Conservation (phyloP, 2,329 filamentous ascomycete species). For the Penicillium sp. region DNA sequence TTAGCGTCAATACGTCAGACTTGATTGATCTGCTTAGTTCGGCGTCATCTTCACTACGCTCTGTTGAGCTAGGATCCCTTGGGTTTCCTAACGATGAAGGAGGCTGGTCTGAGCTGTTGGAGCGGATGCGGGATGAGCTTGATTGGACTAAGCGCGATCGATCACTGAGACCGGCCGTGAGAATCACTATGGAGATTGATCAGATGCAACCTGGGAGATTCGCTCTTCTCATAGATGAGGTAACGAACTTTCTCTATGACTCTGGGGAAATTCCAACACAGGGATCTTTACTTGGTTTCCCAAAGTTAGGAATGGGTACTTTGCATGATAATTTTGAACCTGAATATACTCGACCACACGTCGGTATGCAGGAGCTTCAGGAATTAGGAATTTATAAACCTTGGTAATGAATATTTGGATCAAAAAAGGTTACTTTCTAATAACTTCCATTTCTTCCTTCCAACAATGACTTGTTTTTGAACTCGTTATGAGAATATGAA, state of each 20-base stretch:
- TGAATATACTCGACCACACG: constrained; percentile 11
- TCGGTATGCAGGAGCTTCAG: constrained; percentile 3
- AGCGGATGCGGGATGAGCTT: constrained; percentile 9
- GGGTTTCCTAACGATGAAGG: constrained; percentile 3
- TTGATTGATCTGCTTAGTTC: neutral
- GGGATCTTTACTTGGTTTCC: neutral
- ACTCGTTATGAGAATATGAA: too few relatives aligned
- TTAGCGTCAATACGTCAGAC: constrained; percentile 4
- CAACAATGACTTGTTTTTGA: too few relatives aligned
- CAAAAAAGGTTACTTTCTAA: too few relatives aligned
- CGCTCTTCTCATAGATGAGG: constrained; percentile 6
- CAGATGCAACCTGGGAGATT: constrained; percentile 3
- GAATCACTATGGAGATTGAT: constrained; percentile 1
- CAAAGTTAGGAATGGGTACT: constrained; percentile 6
- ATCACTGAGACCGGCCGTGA: constrained; percentile 8
- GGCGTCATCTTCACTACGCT: too few relatives aligned
- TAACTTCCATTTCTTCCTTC: too few relatives aligned
- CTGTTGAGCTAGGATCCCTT: neutral
- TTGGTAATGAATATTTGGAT: too few relatives aligned
- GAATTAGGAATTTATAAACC: constrained; percentile 7
- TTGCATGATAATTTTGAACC: constrained; percentile 10
- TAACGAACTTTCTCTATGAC: constrained; percentile 12
- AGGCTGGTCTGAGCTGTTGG: constrained; percentile 1
- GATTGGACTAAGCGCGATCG: constrained; percentile 8
- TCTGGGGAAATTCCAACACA: constrained; percentile 4